Percentiles rank a stretch among this genome's conserved stretches.
Evolutionary conservation across 2,329 filamentous ascomycete genomes (phyloP).

Genomic region (Penicillium corylophilum): DNA sequence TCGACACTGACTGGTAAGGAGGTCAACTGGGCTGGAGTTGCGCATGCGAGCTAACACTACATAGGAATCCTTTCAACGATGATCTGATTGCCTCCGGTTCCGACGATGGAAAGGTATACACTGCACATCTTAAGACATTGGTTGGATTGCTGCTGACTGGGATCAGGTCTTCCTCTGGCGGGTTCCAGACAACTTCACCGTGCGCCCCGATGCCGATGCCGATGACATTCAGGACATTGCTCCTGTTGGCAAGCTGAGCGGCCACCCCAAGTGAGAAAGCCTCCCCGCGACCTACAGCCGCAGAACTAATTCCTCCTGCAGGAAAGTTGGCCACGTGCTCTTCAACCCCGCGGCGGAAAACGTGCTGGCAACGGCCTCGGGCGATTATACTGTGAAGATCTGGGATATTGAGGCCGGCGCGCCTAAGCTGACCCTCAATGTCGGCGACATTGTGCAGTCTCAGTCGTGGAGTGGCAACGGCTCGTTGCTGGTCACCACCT

Average conservation of each 20-base stretch:
- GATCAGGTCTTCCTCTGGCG: conserved; percentile 81
- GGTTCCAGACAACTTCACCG: conserved; percentile 82
- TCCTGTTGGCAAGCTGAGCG: conserved; percentile 76
- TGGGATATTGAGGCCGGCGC: conserved; percentile 88
- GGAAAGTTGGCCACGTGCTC: conserved; percentile 95
- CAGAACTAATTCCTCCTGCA: conserved; percentile 41
- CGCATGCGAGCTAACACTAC: not conserved
- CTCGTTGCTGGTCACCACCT: conserved; percentile 83
- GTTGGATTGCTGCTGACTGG: conserved; percentile 18
- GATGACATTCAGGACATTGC: conserved; percentile 80
- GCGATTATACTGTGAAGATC: conserved; percentile 90
- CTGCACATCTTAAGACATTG: not conserved
- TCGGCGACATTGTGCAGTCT: conserved; percentile 90
- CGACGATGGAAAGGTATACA: conserved; percentile 79
- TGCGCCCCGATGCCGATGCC: conserved; percentile 70
- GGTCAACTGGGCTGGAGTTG: not conserved
- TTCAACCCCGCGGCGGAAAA: conserved; percentile 97
- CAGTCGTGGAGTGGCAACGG: conserved; percentile 94
- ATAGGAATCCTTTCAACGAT: conserved; percentile 94
- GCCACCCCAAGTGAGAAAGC: conserved; percentile 72
- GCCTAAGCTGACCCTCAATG: conserved; percentile 72
- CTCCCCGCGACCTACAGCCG: conserved; percentile 9
- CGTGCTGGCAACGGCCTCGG: conserved; percentile 90
- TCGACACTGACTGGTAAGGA: conserved; percentile 91
- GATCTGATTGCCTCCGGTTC: conserved; percentile 87